These are phyloP conservation scores for Alternaria dauci DNA, from an alignment of 2,329 filamentous ascomycete genomes.

Conservation along the genomic window DNA sequence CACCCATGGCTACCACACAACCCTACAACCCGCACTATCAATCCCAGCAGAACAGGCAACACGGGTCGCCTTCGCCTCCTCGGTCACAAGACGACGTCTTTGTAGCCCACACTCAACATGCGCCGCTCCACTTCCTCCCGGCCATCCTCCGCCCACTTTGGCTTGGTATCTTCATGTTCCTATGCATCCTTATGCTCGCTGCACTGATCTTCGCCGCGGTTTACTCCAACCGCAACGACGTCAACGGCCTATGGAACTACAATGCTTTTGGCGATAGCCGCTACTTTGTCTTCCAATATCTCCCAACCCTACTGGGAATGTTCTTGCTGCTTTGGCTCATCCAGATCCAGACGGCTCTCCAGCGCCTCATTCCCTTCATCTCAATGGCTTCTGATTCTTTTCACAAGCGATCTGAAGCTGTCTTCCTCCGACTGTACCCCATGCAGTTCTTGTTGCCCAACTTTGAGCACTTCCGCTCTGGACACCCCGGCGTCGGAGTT, in stretches of 20 bases:
- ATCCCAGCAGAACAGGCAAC: conserved; percentile 8
- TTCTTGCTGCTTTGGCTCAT: conserved; percentile 79
- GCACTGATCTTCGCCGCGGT: conserved; percentile 74
- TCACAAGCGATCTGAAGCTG: conserved; percentile 65
- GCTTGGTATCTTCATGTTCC: conserved; percentile 66
- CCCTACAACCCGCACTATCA: conserved; percentile 9
- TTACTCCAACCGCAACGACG: conserved; percentile 54
- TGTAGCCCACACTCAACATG: conserved; percentile 56
- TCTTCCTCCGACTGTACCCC: conserved; percentile 69
- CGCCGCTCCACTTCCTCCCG: conserved; percentile 72
- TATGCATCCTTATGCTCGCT: conserved; percentile 74
- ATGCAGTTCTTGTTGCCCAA: conserved; percentile 74
- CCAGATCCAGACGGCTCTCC: conserved; percentile 75
- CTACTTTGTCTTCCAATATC: conserved; percentile 87
- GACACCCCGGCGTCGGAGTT: conserved; percentile 71
- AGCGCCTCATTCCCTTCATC: conserved; percentile 79
- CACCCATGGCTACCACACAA: conserved; percentile 11
- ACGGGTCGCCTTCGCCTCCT: conserved; percentile 21
- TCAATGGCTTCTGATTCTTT: conserved; percentile 74
- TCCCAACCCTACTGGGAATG: conserved; percentile 80
- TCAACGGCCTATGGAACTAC: conserved; percentile 73
- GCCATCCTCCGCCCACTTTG: conserved; percentile 72
- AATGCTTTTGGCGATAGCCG: conserved; percentile 72
- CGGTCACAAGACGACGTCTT: conserved; percentile 53
- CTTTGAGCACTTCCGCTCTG: conserved; percentile 71